phyloP scores from a whole-genome alignment of 2,329 filamentous ascomycete species.

The Phialophora tarda region DNA sequence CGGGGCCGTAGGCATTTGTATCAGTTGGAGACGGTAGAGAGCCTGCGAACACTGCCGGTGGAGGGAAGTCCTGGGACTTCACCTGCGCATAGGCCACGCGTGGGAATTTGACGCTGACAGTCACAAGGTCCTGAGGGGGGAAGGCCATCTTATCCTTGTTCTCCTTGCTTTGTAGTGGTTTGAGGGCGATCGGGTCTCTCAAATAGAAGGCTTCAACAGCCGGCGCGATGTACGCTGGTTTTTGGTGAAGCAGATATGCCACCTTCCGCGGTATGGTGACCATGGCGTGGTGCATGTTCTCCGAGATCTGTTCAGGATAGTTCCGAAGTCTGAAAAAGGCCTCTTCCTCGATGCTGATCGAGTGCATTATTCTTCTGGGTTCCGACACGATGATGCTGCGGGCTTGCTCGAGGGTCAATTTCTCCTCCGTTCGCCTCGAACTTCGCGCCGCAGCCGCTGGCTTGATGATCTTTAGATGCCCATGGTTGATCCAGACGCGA shows the following conservation, averaged over 20 bases:
- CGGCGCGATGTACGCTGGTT: conserved; percentile 77
- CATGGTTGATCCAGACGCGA: conserved; percentile 85
- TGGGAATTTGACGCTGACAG: conserved; percentile 79
- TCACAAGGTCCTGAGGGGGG: conserved; percentile 77
- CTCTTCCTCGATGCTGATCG: conserved; percentile 78
- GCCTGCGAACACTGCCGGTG: conserved; percentile 63
- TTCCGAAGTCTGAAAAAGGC: conserved; percentile 87
- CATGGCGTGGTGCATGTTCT: conserved; percentile 76
- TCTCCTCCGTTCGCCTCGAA: conserved; percentile 46
- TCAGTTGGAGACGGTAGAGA: conserved; percentile 49
- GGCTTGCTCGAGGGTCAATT: conserved; percentile 69
- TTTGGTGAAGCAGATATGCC: conserved; percentile 76
- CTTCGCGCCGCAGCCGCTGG: conserved; percentile 57
- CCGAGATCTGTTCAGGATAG: conserved; percentile 76
- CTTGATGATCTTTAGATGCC: conserved; percentile 73
- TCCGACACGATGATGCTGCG: conserved; percentile 63
- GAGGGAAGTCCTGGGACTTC: conserved; percentile 78
- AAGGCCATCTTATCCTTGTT: conserved; percentile 64
- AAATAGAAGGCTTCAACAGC: conserved; percentile 92
- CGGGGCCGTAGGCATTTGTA: conserved; percentile 55
- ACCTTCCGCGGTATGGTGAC: conserved; percentile 80
- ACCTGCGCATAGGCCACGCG: conserved; percentile 90
- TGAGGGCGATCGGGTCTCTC: conserved; percentile 77
- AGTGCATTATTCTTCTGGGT: conserved; percentile 68
- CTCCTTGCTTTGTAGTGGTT: conserved; percentile 66